Base-by-base conservation (phyloP, 1,284 basidiomycete genomes). In the Anthracocystis panici-leucophaei region DNA sequence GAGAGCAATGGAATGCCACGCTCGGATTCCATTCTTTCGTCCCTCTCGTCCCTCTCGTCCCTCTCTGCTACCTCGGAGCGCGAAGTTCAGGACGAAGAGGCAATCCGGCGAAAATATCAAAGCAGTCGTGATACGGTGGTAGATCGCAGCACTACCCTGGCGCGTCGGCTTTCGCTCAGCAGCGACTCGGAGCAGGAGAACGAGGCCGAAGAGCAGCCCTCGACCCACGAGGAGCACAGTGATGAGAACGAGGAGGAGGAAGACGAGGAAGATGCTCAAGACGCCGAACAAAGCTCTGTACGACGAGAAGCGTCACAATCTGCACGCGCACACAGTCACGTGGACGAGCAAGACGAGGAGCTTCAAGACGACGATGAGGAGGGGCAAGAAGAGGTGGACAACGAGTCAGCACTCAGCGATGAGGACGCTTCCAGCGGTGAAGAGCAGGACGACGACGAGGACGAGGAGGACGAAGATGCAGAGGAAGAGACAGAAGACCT, bases 171-270 rank as follows among this genome's bases (percentile, higher is more conserved):
- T 5, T 66, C 57, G 27, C 44, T 66, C 12, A 60, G 65, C 33
- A 66, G 52, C 31, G 65, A 66, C 18, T 66, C 58, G 27, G 65
- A 66, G 21, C 35, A 48, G 3, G 57, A 55, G 18, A 55, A 56
- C 21, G 56, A 59, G 16, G 57, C 11, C n/a, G 63, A 42, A 29
- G 23, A 41, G 20, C 40, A 41, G 29, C 18, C 33, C 5, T 35
- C 5, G 5, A 41, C 7, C 42, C 18, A 35, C 40, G 48, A 27
- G 1, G 46, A 44, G 14, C 53, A 63, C 12, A 38, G 2, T 38
- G 35, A 38, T 38, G 35, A 14, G 11, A 12, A 16, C 12, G 35
- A 16, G 4, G 12, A 16, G 10, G 14, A 44, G 2, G 61, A 66
- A 5, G 58, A 53, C 4, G 49, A 38, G 2, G 40, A 57, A 4